A percentile compares a stretch with the other conserved stretches of the same genome.
Conservation (phyloP, 345 rosid genomes). For the Salix arbutifolia region DNA sequence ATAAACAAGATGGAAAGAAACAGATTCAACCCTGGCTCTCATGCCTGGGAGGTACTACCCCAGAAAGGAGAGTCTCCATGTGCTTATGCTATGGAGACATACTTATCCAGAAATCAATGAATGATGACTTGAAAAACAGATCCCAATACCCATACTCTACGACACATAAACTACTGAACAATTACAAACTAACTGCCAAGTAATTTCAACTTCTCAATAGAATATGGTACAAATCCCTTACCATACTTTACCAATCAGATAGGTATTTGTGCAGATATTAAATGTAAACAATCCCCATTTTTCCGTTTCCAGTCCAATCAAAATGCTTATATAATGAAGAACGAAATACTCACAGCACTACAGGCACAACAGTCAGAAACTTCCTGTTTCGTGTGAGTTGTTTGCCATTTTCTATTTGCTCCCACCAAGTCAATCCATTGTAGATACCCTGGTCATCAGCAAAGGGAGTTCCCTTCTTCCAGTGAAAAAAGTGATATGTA, state of each 20-base stretch:
- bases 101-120: neutral
- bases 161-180: neutral
- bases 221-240: neutral
- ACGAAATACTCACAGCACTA: slow-evolving; percentile 67
- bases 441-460: slow-evolving; percentile 96
- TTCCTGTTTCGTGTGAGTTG: slow-evolving; percentile 95
- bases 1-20: neutral
- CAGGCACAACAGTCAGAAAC: slow-evolving; percentile 86
- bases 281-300: neutral
- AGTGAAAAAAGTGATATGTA: slow-evolving; percentile 94
- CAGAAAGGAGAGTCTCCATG: neutral
- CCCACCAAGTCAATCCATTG: slow-evolving; percentile 97
- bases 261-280: neutral
- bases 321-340: neutral
- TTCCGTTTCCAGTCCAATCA: neutral
- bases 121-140: neutral
- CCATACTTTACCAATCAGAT: neutral
- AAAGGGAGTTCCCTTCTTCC: slow-evolving; percentile 99
- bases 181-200: neutral
- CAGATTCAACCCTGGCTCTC: neutral
- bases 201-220: neutral
- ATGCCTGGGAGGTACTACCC: neutral
- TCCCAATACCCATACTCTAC: neutral
- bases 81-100: neutral
- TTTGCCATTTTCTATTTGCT: slow-evolving; percentile 89